Evolutionary conservation across 176 grass and related monocot genomes (phyloP).

Genomic region (Echinochloa phyllopogon): DNA sequence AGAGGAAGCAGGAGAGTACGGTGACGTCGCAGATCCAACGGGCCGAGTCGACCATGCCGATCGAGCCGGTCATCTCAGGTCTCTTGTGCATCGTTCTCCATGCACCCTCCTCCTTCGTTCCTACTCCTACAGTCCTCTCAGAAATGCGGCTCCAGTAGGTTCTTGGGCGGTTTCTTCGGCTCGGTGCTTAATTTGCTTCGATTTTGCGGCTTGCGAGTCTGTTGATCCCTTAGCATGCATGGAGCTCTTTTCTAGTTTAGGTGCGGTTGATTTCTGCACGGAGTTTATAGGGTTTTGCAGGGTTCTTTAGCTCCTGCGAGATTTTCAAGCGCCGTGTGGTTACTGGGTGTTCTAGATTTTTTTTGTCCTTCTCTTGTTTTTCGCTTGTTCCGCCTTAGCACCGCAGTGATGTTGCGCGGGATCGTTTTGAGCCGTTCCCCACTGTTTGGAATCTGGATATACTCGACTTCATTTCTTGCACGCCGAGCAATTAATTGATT

Average conservation of each 20-base stretch:
- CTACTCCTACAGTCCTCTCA: not conserved
- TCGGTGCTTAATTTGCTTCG: not conserved
- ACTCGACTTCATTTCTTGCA: not conserved
- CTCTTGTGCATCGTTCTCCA: not conserved
- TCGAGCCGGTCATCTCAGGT: slow-evolving; percentile 20
- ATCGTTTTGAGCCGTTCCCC: not conserved
- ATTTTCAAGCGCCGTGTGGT: slow-evolving; percentile 4
- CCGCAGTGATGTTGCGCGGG: not conserved
- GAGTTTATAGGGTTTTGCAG: slow-evolving; percentile 16
- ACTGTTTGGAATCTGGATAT: not conserved
- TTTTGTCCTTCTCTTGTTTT: not conserved
- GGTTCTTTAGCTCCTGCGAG: slow-evolving; percentile 29
- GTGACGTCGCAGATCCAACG: slow-evolving; percentile 37
- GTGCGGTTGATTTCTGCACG: slow-evolving; percentile 5
- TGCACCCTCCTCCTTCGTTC: not conserved
- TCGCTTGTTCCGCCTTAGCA: not conserved
- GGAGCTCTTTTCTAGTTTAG: not conserved
- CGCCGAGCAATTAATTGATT: not conserved
- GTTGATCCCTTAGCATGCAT: slow-evolving; percentile 7
- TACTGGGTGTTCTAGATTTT: not conserved
- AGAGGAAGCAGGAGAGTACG: not conserved
- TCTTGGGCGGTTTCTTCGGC: not conserved
- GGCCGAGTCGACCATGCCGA: not conserved
- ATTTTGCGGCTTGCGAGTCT: not conserved
- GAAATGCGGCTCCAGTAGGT: slow-evolving; percentile 11